Evolutionary conservation across 257 asterid species (phyloP).

Genomic region (Thymus quinquecostatus): DNA sequence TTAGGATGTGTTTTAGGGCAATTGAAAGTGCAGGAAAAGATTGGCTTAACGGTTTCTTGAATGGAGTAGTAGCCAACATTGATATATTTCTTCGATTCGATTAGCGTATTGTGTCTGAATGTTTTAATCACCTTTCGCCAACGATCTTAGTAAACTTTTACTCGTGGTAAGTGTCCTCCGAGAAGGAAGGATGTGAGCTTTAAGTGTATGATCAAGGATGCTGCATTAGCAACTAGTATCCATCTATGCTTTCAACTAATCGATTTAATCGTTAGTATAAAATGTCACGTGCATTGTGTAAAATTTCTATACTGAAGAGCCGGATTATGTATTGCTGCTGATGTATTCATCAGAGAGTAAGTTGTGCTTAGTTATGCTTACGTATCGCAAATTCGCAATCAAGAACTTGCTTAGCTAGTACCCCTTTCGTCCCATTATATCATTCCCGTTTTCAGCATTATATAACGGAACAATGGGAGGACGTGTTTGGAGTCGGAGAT

Average conservation of each 20-base stretch:
- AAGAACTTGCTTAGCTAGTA: conserved; percentile 12
- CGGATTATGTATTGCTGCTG: background rate
- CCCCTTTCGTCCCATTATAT: too few relatives aligned
- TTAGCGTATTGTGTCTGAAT: background rate
- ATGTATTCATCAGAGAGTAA: background rate
- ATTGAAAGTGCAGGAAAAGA: background rate
- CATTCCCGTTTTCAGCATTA: too few relatives aligned
- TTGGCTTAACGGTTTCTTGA: background rate
- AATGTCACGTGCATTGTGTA: background rate
- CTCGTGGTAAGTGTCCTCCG: background rate
- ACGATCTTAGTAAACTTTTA: background rate
- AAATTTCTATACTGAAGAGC: background rate
- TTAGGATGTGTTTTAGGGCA: too few relatives aligned
- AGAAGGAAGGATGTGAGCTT: too few relatives aligned
- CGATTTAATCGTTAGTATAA: too few relatives aligned
- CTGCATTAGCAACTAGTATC: too few relatives aligned
- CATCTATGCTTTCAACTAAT: too few relatives aligned
- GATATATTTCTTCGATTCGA: background rate
- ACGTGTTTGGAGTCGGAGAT: too few relatives aligned
- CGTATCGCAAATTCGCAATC: background rate
- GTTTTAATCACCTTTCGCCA: background rate
- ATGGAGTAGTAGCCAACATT: too few relatives aligned
- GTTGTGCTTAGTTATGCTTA: background rate
- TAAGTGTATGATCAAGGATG: background rate
- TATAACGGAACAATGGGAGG: too few relatives aligned